Conservation (phyloP, 2,329 filamentous ascomycete genomes). For the Blastomyces parvus region DNA sequence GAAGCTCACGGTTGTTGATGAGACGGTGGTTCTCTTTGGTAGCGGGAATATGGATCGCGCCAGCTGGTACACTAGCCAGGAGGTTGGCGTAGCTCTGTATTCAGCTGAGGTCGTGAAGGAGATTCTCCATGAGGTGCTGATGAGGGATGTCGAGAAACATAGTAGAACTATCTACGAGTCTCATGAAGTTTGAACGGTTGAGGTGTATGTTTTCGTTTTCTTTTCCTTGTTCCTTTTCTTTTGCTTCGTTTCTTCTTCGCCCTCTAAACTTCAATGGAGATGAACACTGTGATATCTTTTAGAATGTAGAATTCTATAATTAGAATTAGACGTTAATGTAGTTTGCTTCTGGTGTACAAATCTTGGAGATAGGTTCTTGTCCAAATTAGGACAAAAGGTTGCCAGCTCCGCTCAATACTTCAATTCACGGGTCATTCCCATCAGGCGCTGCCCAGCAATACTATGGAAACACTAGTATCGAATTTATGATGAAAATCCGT, state of each 20-base stretch:
- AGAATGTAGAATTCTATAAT: no score
- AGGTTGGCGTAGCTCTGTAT: conserved; percentile 58
- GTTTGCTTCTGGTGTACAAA: no score
- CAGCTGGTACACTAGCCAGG: conserved; percentile 80
- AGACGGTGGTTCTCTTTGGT: conserved; percentile 57
- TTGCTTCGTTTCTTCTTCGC: no score
- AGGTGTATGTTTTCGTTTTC: not conserved
- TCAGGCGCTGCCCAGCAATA: no score
- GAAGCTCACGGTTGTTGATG: conserved; percentile 67
- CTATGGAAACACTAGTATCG: no score
- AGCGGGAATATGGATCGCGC: conserved; percentile 79
- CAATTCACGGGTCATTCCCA: not conserved
- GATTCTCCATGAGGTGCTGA: conserved; percentile 19
- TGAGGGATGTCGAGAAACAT: not conserved
- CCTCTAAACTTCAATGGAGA: no score
- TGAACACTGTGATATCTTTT: no score
- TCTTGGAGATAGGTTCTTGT: not conserved
- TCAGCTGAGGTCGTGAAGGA: conserved; percentile 30
- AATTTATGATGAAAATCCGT: no score
- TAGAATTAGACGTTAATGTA: no score
- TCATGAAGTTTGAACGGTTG: not conserved
- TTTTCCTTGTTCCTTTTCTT: not conserved
- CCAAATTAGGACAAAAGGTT: not conserved
- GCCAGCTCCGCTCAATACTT: not conserved
- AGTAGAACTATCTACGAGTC: not conserved